Base-by-base conservation (phyloP, 2,329 filamentous ascomycete genomes). In the Fusarium graminum region DNA sequence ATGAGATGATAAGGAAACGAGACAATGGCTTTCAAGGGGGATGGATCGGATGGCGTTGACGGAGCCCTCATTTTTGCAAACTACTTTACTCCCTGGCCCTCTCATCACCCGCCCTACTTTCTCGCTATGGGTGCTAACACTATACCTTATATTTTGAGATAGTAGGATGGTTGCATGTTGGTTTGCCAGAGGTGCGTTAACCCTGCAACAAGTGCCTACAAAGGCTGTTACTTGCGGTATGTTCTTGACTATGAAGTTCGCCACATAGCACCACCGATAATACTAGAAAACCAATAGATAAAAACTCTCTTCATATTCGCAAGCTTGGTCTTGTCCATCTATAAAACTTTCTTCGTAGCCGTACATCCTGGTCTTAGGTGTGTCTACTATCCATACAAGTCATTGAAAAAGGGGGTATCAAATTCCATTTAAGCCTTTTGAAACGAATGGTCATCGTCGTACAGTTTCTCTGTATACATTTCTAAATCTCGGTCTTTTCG, bases 401-500 rank as follows among this genome's bases (percentile, higher is more conserved):
- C 52, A 26, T 61, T 51, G 28, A 54, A 63, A 72, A 69, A 69
- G 59, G 63, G 72, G 75, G 74, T 76, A 76, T 76, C 71, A 62
- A 71, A 68, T 72, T 68, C 59, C 68, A 74, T 75, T 64, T 47
- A 62, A 53, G 58, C 67, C 65, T 70, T 61, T 45, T 45, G 50
- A 68, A 66, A 46, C 57, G 59, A 69, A 63, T 69, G 40, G 45
- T 69, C 67, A 51, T 72, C 59, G 69, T 70, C 68, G 56, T 70
- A 64, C 69, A 57, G 72, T 69, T 73, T 49, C 65, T 75, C 68
- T 75, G 69, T 67, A 57, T 59, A 44, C 32, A 61, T 63, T 44
- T 69, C 71, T 78, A 88, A 66, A 88, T 84, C 45, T 71, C 76
- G 25, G 92, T 91, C 85, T 94, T 94, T 63, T 86, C 87, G 70